Evolutionary conservation across 371 early-diverging fungal genomes (phyloP), one percentile per base, ranked within the genome.

Genomic region (Rhizomucor miehei): DNA sequence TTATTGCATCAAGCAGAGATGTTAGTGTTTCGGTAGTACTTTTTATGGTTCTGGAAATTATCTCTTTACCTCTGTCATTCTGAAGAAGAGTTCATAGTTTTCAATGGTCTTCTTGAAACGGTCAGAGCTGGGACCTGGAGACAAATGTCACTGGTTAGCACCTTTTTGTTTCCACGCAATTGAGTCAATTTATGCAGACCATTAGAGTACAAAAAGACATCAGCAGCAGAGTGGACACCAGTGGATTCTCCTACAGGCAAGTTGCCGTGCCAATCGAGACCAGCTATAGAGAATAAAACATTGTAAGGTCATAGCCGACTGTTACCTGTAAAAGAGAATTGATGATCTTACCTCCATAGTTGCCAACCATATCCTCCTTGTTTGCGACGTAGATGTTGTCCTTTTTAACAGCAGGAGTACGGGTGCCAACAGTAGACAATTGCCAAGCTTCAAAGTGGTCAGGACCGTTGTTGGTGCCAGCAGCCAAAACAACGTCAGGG

Each of bases 401-500:
- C 48, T 65, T 44, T 44, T 16, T 6, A 16, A 71, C 41, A 41
- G 80, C 66, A 14, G 81, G 79, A 20, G 56, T 41, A 51, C 79
- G 77, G 56, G 75, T 62, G 11, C 71, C 77, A 51, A 53, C 64
- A 50, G 58, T 47, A 49, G 63, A 59, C 40, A 77, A 51, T 58
- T 83, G 84, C 74, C 75, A 87, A 61, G 83, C 75, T 67, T 87
- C 86, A 53, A 61, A 68, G 63, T 76, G 75, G 48, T 65, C 64
- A 56, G 86, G 86, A 51, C 69, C 65, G 56, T 78, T 83, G 57
- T 79, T 77, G 29, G 87, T 85, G 41, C 86, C 84, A 44, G 79
- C 75, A 51, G 86, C 84, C 40, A 89, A 62, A 34, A 78, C 70
- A 67, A 78, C 76, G n/a, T 82, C 63, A 37, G 80, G 79, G 16